Percentiles rank a stretch among this genome's conserved stretches.
phyloP scores from a whole-genome alignment of 2,329 filamentous ascomycete species.

The Orbilia ellipsospora region DNA sequence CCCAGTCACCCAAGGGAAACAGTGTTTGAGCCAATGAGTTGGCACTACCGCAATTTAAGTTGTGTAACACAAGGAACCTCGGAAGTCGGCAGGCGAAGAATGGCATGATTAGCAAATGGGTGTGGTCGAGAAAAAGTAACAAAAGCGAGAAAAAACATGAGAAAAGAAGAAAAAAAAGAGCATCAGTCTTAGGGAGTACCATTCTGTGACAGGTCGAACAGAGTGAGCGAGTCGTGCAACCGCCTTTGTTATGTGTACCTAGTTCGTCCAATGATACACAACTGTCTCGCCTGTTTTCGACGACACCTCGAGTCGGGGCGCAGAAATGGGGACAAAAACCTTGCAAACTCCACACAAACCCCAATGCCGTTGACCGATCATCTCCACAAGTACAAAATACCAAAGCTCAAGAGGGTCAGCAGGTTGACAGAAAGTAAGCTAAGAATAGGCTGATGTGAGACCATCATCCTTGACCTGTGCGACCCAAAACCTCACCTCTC shows the following conservation, averaged over 20 bases:
- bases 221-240: constrained; percentile 49
- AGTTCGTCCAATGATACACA: constrained; percentile 19
- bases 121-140: constrained; percentile 18
- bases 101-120: constrained; percentile 36
- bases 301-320: constrained; percentile 4
- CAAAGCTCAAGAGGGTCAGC: constrained; percentile 37
- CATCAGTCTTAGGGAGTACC: constrained; percentile 14
- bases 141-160: not conserved
- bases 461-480: constrained; percentile 37
- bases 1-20: constrained; percentile 12
- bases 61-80: constrained; percentile 55
- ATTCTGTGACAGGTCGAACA: constrained; percentile 21
- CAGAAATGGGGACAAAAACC: not conserved
- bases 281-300: constrained; percentile 45
- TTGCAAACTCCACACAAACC: not conserved
- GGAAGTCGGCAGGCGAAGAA: constrained; percentile 54
- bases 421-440: constrained; percentile 33
- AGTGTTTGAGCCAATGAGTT: constrained; percentile 51
- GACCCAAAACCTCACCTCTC: constrained; percentile 17
- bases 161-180: constrained; percentile 34
- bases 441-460: constrained; percentile 55
- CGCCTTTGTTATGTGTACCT: constrained; percentile 7
- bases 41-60: constrained; percentile 48
- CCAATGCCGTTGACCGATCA: not conserved
- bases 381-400: constrained; percentile 13